Evolutionary conservation across 2,329 filamentous ascomycete genomes (phyloP).

Genomic region (Dactylellina cionopaga): DNA sequence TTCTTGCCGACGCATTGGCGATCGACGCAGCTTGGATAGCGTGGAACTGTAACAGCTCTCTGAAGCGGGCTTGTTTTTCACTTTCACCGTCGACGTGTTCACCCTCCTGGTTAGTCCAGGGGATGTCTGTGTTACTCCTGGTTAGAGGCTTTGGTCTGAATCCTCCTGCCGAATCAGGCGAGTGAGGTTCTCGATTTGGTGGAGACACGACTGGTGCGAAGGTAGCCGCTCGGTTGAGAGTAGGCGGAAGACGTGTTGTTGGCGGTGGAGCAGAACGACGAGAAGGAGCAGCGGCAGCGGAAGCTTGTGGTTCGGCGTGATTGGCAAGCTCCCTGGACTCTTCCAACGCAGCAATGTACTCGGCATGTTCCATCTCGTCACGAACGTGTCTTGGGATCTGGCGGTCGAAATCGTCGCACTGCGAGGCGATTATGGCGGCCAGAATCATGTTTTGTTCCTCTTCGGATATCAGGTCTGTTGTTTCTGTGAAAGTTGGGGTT

Average conservation of each 20-base stretch:
- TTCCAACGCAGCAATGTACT: slow-evolving; percentile 42
- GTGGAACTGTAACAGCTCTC: slow-evolving; percentile 50
- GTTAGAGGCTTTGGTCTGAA: slow-evolving; percentile 8
- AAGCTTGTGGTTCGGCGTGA: slow-evolving; percentile 9
- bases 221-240: not conserved
- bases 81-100: slow-evolving; percentile 32
- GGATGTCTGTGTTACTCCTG: slow-evolving; percentile 44
- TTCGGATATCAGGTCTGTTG: slow-evolving; percentile 34
- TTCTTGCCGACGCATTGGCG: slow-evolving; percentile 45
- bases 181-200: not conserved
- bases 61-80: slow-evolving; percentile 33
- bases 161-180: slow-evolving; percentile 14
- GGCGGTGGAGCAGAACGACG: slow-evolving; percentile 5
- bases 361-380: slow-evolving; percentile 49
- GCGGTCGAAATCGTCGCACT: slow-evolving; percentile 41
- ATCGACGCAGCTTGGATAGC: slow-evolving; percentile 42
- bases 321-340: slow-evolving; percentile 34
- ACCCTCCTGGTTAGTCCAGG: slow-evolving; percentile 34
- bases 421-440: slow-evolving; percentile 51
- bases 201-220: slow-evolving; percentile 18
- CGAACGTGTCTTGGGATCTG: slow-evolving; percentile 47
- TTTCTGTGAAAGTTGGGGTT: slow-evolving; percentile 21
- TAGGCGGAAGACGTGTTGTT: not conserved
- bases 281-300: not conserved
- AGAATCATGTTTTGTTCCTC: slow-evolving; percentile 51